Conservation (phyloP, 495 filamentous ascomycete genomes). For the Trichocladium uniseriatum region DNA sequence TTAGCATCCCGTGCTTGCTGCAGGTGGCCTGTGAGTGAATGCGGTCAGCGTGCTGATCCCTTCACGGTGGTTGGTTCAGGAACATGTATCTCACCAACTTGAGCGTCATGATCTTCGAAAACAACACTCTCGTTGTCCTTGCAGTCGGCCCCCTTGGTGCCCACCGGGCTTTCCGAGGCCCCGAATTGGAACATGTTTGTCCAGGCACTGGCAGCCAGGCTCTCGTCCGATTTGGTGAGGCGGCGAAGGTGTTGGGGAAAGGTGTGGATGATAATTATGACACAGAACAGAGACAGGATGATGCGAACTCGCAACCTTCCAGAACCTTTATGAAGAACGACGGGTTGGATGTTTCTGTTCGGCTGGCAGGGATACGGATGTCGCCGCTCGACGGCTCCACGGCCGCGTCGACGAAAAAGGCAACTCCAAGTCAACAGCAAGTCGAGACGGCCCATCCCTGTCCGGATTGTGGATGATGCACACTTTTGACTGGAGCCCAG, state of each 20-base stretch:
- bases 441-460: not conserved
- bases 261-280: not conserved
- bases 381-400: too few species aligned
- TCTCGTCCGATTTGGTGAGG: not conserved
- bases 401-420: not conserved
- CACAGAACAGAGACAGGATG: too few species aligned
- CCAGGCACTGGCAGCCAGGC: not conserved
- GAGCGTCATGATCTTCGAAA: not conserved
- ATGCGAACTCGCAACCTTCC: too few species aligned
- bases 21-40: conserved; percentile 12
- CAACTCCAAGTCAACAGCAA: not conserved
- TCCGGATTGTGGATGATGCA: not conserved
- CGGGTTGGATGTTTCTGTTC: too few species aligned
- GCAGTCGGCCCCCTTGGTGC: not conserved
- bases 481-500: not conserved
- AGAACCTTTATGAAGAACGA: too few species aligned
- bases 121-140: not conserved
- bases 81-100: not conserved
- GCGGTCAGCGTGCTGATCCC: not conserved
- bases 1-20: conserved; percentile 25
- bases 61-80: not conserved
- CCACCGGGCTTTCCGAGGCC: not conserved
- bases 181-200: conserved; percentile 6
- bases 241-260: not conserved
- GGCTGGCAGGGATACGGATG: too few species aligned